Evolutionary conservation across 352 stramenopile species (phyloP), one percentile per base, ranked within the genome.

Genomic region (Phytophthora rubi): DNA sequence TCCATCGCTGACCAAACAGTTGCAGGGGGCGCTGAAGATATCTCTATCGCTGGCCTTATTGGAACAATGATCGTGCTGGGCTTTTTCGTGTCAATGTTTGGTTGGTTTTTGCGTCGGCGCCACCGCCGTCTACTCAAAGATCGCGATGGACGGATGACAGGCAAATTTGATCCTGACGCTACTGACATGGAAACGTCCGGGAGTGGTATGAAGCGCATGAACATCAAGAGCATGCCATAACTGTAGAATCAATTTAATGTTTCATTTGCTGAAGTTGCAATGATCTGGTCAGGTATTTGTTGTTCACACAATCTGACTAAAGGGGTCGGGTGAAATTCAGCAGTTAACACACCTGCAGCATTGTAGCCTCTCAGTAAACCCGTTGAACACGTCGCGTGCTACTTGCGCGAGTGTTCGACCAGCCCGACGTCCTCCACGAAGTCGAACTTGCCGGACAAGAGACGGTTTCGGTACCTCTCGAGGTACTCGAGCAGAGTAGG

Each of bases 391-490:
- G 44, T 60, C 10, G 57, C 5, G 12, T 55, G 15, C 75, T 39
- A 91, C 70, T 92, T 92, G 54, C 80, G 73, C 21, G 85, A 89
- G 54, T 84, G 85, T 66, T 96, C 86, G 39, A 95, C 83, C 54
- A 95, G 65, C 2, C 87, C 89, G n/a, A 94, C 79, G 61, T 91
- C 89, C 32, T 94, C 85, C 45, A 96, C 78, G 59, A 88, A 96
- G 70, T 95, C 86, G 54, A 89, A 94, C 30, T 93, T 84, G 26
- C 84, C 84, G 0, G 86, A 93, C 26, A 96, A 73, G 57, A 96
- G 75, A n/a, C 82, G 76, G 78, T 94, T 93, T 54, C 87, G 80
- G 65, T 93, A 96, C 42, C 74, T 80, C 47, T 96, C 89, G 39
- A 96, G 71, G 65, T 86, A 95, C 45, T 91, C 71, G 42, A 86